Conservation (phyloP, 164 flowering plant genomes). For the Amborella trichopoda region DNA sequence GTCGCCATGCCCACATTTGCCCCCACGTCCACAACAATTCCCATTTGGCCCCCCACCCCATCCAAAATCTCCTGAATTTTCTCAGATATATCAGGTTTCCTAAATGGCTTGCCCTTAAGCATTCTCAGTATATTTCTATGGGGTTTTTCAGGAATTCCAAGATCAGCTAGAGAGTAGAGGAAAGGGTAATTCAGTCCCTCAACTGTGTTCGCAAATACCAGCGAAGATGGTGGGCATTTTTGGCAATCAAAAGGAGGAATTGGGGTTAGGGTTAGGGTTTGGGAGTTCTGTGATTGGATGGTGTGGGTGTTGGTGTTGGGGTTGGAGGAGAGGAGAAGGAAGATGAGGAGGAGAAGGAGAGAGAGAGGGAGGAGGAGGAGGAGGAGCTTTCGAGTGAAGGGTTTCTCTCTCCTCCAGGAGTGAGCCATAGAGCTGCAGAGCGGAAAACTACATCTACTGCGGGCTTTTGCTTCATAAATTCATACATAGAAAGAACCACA, state of each 20-base stretch:
- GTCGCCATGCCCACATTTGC: constrained; percentile 97
- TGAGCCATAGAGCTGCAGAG: constrained; percentile 86
- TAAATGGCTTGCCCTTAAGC: constrained; percentile 71
- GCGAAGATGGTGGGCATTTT: constrained; percentile 60
- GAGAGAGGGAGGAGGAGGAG: constrained; percentile 34
- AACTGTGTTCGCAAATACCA: constrained; percentile 76
- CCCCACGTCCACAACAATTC: constrained; percentile 79
- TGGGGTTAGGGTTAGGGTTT: constrained; percentile 5
- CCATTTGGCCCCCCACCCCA: constrained; percentile 29
- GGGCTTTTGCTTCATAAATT: too few relatives aligned
- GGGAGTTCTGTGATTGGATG: constrained; percentile 11
- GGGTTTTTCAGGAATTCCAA: constrained; percentile 84
- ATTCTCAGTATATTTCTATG: constrained; percentile 74
- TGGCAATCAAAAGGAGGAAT: constrained; percentile 71
- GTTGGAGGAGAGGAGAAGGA: constrained; percentile 9
- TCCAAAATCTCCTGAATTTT: constrained; percentile 52
- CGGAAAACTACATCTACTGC: too few relatives aligned
- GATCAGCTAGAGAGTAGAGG: constrained; percentile 75
- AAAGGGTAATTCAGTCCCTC: constrained; percentile 77
- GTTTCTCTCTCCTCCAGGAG: constrained; percentile 70
- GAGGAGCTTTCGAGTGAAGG: constrained; percentile 30
- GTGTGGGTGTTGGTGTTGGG: constrained; percentile 8
- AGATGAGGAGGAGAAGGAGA: constrained; percentile 44
- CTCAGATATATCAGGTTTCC: constrained; percentile 67
- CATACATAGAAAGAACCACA: too few relatives aligned